Percentiles rank a stretch among this genome's conserved stretches.
phyloP scores from a whole-genome alignment of 441 rosid species.

The Metrosideros polymorpha region DNA sequence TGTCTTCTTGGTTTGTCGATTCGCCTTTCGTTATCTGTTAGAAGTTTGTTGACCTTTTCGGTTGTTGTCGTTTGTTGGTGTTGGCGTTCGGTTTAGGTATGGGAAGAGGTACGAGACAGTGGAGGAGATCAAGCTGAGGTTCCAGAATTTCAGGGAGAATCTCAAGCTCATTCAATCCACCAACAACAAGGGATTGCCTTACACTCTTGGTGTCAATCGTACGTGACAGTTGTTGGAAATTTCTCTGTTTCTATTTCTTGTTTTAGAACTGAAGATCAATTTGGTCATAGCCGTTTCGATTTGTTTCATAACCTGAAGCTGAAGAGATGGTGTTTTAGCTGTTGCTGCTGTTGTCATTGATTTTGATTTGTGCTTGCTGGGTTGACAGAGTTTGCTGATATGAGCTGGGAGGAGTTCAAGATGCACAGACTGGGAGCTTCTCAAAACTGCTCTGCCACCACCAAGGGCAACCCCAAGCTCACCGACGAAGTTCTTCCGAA shows the following conservation, averaged over 20 bases:
- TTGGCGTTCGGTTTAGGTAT: slow-evolving; percentile 18
- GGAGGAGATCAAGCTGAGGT: slow-evolving; percentile 67
- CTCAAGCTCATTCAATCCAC: slow-evolving; percentile 69
- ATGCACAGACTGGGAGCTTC: slow-evolving; percentile 79
- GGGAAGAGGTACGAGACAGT: slow-evolving; percentile 56
- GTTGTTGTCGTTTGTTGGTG: not conserved
- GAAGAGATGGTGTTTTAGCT: not conserved
- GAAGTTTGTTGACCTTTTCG: not conserved
- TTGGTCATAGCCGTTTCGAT: not conserved
- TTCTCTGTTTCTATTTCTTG: not conserved
- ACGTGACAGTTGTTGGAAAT: slow-evolving; percentile 3
- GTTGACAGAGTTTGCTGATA: slow-evolving; percentile 64
- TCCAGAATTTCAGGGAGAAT: slow-evolving; percentile 57
- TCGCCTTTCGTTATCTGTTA: not conserved
- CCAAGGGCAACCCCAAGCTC: slow-evolving; percentile 67
- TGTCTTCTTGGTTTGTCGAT: not conserved
- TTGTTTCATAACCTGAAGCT: not conserved
- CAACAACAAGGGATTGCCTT: slow-evolving; percentile 49
- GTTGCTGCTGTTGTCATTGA: not conserved
- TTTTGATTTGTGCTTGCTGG: not conserved
- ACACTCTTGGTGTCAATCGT: slow-evolving; percentile 67
- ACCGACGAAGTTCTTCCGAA: slow-evolving; percentile 46
- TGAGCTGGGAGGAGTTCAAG: slow-evolving; percentile 87
- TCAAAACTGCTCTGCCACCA: slow-evolving; percentile 88
- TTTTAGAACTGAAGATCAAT: not conserved